phyloP scores from a whole-genome alignment of 352 stramenopile genomes.

The Thalassiosira hispida region DNA sequence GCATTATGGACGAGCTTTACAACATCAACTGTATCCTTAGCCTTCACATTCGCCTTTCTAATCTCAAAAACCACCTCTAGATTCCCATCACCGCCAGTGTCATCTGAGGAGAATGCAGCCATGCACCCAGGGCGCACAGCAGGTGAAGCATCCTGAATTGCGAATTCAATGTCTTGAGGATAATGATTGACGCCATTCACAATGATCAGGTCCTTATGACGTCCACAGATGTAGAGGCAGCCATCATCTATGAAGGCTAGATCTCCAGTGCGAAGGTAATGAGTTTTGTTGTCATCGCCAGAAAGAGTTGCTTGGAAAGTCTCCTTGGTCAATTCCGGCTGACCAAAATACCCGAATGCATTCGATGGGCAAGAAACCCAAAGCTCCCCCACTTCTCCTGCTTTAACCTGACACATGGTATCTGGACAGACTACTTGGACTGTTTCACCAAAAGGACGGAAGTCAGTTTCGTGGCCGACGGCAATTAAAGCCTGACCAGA shows the following conservation, averaged over 20 bases:
- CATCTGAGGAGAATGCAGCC: conserved; percentile 32
- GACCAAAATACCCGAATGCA: conserved; percentile 20
- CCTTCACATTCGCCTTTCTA: conserved; percentile 28
- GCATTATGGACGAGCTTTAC: background rate
- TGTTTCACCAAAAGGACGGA: background rate
- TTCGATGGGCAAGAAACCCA: conserved; percentile 16
- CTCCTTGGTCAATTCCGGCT: conserved; percentile 18
- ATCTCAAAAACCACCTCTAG: conserved; percentile 43
- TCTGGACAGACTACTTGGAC: background rate
- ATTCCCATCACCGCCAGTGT: background rate
- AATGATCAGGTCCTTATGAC: conserved; percentile 97
- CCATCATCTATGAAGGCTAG: conserved; percentile 91
- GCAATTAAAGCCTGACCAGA: background rate
- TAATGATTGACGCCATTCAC: conserved; percentile 95
- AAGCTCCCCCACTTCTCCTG: conserved; percentile 45
- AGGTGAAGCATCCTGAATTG: conserved; percentile 68
- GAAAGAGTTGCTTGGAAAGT: conserved; percentile 13
- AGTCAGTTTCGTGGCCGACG: background rate
- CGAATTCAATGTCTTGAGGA: conserved; percentile 93
- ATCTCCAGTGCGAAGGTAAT: conserved; percentile 92
- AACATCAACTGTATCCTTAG: background rate
- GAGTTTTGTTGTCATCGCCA: conserved; percentile 12
- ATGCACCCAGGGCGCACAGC: conserved; percentile 36
- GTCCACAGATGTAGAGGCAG: conserved; percentile 92
- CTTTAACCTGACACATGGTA: conserved; percentile 6